Evolutionary conservation across 148 eudicot species (phyloP).

Genomic region (Chenopodium album): DNA sequence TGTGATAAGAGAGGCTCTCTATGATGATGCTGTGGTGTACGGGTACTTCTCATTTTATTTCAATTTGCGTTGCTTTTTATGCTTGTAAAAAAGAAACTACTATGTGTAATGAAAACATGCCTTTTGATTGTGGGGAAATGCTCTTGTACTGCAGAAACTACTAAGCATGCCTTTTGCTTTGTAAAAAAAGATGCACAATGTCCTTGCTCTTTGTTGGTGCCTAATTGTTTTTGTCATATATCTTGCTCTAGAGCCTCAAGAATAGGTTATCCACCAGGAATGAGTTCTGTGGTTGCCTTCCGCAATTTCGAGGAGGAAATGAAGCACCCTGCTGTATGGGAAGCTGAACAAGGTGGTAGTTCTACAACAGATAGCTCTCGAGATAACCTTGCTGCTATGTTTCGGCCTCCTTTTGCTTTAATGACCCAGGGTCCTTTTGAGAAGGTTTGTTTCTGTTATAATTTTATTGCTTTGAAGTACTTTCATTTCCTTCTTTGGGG

Average conservation of each 20-base stretch:
- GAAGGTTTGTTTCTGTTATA: slow-evolving; percentile 45
- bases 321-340: slow-evolving; percentile 71
- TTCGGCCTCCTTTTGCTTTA: slow-evolving; percentile 85
- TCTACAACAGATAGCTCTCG: slow-evolving; percentile 56
- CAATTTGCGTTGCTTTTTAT: background rate
- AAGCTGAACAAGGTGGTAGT: slow-evolving; percentile 63
- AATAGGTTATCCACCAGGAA: slow-evolving; percentile 50
- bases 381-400: slow-evolving; percentile 90
- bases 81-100: background rate
- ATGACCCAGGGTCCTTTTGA: slow-evolving; percentile 89
- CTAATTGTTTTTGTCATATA: slow-evolving; percentile 16
- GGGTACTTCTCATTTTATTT: slow-evolving; percentile 42
- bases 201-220: background rate
- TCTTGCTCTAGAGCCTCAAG: slow-evolving; percentile 41
- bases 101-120: background rate
- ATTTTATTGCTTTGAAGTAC: background rate
- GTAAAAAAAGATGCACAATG: background rate
- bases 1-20: slow-evolving; percentile 87
- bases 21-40: slow-evolving; percentile 54
- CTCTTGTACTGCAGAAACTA: background rate
- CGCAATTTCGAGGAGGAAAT: slow-evolving; percentile 93
- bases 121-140: background rate
- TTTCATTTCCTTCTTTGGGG: background rate
- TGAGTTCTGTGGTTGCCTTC: slow-evolving; percentile 71
- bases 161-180: no score